phyloP scores from a whole-genome alignment of 768 basidiomycete species.

The Suillus occidentalis region DNA sequence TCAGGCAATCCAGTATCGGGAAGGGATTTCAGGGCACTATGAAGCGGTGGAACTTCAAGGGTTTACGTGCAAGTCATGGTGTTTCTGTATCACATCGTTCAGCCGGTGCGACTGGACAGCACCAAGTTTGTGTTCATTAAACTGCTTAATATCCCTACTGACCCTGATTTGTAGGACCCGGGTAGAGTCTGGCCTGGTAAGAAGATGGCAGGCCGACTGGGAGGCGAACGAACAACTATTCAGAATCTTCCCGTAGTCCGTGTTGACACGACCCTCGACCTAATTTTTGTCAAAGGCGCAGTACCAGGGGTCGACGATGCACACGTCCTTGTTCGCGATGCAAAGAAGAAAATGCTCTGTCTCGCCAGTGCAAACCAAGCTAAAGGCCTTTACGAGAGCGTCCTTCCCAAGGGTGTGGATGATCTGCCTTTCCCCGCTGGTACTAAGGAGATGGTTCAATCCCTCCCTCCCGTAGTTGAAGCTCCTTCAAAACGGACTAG shows the following conservation, averaged over 20 bases:
- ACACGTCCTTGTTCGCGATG: conserved; percentile 82
- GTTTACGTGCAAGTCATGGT: conserved; percentile 92
- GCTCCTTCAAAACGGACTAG: conserved; percentile 75
- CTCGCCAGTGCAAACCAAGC: conserved; percentile 63
- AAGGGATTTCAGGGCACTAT: conserved; percentile 97
- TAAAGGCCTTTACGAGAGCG: conserved; percentile 72
- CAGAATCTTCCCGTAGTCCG: conserved; percentile 91
- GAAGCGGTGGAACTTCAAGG: conserved; percentile 95
- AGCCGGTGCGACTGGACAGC: conserved; percentile 90
- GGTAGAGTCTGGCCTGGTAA: conserved; percentile 96
- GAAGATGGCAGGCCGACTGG: conserved; percentile 97
- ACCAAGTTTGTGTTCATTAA: conserved; percentile 63
- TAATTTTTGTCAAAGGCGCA: conserved; percentile 89
- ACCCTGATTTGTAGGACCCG: conserved; percentile 65
- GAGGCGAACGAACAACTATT: conserved; percentile 74
- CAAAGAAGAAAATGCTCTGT: conserved; percentile 81
- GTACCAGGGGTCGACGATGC: conserved; percentile 90
- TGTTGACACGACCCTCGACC: conserved; percentile 81
- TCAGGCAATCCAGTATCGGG: conserved; percentile 66
- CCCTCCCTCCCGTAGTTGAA: conserved; percentile 63
- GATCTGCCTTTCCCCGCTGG: conserved; percentile 93
- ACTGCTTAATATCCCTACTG: neutral
- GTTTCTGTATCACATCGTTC: conserved; percentile 93
- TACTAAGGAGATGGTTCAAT: conserved; percentile 70
- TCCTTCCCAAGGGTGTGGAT: conserved; percentile 79